Base-by-base conservation (phyloP, 495 filamentous ascomycete species). In the Aspergillus carlsbadensis region DNA sequence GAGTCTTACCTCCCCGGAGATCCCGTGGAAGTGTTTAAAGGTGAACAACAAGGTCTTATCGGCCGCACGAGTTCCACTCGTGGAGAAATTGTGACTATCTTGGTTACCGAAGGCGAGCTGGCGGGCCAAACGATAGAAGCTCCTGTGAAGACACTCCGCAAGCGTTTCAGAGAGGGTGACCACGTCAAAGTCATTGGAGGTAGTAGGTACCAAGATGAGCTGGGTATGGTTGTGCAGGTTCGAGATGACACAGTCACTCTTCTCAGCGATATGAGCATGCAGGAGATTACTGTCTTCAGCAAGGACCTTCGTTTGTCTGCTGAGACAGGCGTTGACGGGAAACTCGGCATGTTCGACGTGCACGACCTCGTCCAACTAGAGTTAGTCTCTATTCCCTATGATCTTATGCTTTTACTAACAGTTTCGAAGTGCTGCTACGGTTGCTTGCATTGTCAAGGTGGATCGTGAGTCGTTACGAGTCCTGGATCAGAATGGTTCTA, bases 171-270 rank as follows among this genome's bases (percentile, higher is more conserved):
- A 54, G 84, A 90, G 56, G 95, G 95, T 76, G 94, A 99, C 66
- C 95, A 99, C 67, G 95, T 98, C 76, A 98, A 97, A 72, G 93
- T 97, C 58, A 96, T 97, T 64, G 92, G 94, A 39, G 93, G 92
- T 31, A 96, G 92, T 70, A 87, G 90, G 50, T 98, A 88, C 68
- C 81, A 87, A 52, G 94, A 98, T 62, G 95, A 97, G 72, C 84
- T 96, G 43, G 95, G 95, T 64, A 96, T 97, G 88, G 92, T 99
- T 11, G 90, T 96, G 41, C 87, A 90, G 67, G 94, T 96, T 57
- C 85, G 83, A 56, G 88, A 92, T 26, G 95, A 98, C 67, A 84
- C 87, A 18, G 92, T 99, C 42, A 98, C 95, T 1, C 72, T 99
- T 50, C 73, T 98, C 26, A 95, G 87, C 50, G 95, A 99, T 71